Conservation (phyloP, 2,329 filamentous ascomycete species). For the Aspergillus melleus region DNA sequence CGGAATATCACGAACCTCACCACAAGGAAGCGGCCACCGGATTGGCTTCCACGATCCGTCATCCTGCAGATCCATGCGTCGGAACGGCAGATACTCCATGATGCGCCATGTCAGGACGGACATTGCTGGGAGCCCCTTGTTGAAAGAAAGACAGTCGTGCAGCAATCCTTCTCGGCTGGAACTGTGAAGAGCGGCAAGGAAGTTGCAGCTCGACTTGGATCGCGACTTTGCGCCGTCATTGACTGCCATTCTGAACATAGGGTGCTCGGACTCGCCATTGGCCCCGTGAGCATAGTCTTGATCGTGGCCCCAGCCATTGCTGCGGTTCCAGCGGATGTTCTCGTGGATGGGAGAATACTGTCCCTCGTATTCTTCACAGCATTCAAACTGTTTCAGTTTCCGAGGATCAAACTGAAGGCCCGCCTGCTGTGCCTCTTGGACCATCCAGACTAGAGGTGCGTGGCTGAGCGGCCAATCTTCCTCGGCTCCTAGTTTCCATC, state of each 20-base stretch:
- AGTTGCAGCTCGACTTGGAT: constrained; percentile 40
- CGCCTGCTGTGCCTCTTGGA: constrained; percentile 62
- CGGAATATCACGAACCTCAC: constrained; percentile 76
- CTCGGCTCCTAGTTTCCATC: constrained; percentile 62
- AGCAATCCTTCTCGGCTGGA: constrained; percentile 57
- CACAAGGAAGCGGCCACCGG: constrained; percentile 74
- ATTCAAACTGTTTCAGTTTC: constrained; percentile 67
- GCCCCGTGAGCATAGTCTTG: constrained; percentile 16
- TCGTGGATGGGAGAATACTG: constrained; percentile 37
- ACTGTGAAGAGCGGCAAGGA: constrained; percentile 59
- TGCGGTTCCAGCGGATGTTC: constrained; percentile 18
- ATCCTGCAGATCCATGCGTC: constrained; percentile 71
- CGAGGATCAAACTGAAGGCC: constrained; percentile 69
- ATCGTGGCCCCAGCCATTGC: constrained; percentile 16
- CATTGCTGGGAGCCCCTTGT: constrained; percentile 55
- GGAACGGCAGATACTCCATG: constrained; percentile 81
- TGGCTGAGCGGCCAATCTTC: constrained; percentile 65
- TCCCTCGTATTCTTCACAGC: constrained; percentile 49
- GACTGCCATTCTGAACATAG: constrained; percentile 4
- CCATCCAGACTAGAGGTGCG: constrained; percentile 70
- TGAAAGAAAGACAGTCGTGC: constrained; percentile 70
- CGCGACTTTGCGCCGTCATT: constrained; percentile 22
- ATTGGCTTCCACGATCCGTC: constrained; percentile 80
- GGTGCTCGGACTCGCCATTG: constrained; percentile 6
- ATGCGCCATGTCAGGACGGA: constrained; percentile 70